Evolutionary conservation across 768 basidiomycete genomes (phyloP), one percentile per base, ranked within the genome.

Genomic region (Xanthoconium purpureum): DNA sequence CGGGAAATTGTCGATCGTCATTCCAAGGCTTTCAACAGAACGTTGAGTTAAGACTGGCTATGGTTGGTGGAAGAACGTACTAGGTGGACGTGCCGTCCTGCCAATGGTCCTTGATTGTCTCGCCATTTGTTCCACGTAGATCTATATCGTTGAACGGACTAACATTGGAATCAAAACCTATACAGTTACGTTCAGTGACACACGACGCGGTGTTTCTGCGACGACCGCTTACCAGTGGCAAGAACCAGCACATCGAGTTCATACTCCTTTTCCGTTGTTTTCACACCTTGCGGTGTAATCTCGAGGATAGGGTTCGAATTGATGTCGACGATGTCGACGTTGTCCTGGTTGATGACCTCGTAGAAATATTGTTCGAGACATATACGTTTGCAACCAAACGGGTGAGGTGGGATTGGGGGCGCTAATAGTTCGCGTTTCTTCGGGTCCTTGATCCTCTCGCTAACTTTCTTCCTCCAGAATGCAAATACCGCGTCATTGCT

Each of bases 21-120:
- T 37, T 11, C 59, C 52, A 3, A 60, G 33, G n/a, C 59, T 59
- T 45, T 47, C 24, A 6, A n/a, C 6, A 8, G 9, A 6, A 17
- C 7, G 5, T 50, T n/a, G 17, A n/a, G 13, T 18, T n/a, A 18
- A 5, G 5, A 28, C 6, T 13, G 8, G 8, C 28, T 6, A 15
- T 1, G 18, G 45, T 38, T 0, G 10, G 15, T 43, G 14, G 18
- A 15, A 38, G 10, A n/a, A 37, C 63, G 33, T 14, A 65, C 59
- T 56, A 65, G 10, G 63, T 64, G 33, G 29, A 28, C 14, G 43
- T 35, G 14, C 56, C 48, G 8, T 65, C 56, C 35, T 9, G n/a
- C 56, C 63, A 64, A 14, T 62, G 63, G 3, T 63, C 54, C 32
- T 48, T 56, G 17, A 59, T 59, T 3, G 50, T 59, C 50, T 58